These are phyloP conservation scores for Cryptococcus wingfieldii DNA, from an alignment of 1,284 basidiomycete species.

Conservation along the genomic window DNA sequence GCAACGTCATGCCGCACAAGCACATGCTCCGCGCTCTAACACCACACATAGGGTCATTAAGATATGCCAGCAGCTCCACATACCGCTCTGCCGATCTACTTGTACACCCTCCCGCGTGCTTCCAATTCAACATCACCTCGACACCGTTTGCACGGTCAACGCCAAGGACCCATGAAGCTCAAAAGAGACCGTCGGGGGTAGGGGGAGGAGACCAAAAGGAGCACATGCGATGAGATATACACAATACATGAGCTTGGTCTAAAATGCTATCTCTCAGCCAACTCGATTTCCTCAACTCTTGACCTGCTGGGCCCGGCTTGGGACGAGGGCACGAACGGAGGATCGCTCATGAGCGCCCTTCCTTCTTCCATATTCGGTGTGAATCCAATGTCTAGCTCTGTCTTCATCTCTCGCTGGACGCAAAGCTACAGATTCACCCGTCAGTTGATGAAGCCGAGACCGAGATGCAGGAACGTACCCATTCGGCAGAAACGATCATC, in stretches of 20 bases:
- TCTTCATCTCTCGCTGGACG: constrained; percentile 85
- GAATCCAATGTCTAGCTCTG: constrained; percentile 61
- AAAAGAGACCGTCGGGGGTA: no score
- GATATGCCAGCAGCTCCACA: no score
- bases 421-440: constrained; percentile 55
- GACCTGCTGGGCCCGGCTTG: constrained; percentile 6
- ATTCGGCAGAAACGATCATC: constrained; percentile 79
- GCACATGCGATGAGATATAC: no score
- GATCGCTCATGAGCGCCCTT: constrained; percentile 5
- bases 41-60: no score
- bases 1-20: no score
- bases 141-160: no score
- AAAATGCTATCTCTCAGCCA: constrained; percentile 16
- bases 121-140: no score
- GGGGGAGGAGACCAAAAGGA: no score
- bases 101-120: no score
- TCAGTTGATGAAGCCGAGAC: background rate
- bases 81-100: no score
- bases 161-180: no score
- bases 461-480: constrained; percentile 46
- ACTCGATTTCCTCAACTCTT: constrained; percentile 27
- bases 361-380: constrained; percentile 22
- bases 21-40: no score
- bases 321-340: background rate
- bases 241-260: background rate